A percentile compares a stretch with the other conserved stretches of the same genome.
Conservation (phyloP, 73 alveolate species). For the Paramecium biaurelia region DNA sequence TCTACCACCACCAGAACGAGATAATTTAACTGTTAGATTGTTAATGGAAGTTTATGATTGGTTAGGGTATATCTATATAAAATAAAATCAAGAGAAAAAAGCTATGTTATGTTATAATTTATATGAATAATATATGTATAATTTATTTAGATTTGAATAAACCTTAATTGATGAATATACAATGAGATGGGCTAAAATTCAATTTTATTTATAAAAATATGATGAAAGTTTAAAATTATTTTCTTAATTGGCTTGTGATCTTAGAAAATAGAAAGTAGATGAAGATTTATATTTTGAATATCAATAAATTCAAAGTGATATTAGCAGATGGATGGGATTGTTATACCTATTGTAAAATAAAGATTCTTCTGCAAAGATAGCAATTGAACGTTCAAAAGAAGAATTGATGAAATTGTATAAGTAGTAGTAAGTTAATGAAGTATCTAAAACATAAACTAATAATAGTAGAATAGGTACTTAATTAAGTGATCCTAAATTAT, state of each 20-base stretch:
- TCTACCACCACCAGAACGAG: slow-evolving; percentile 23
- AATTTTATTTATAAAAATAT: not conserved
- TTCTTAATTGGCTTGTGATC: not conserved
- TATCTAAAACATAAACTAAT: not conserved
- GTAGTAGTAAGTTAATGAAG: not conserved
- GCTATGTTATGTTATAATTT: not conserved
- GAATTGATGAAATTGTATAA: not conserved
- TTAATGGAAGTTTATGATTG: slow-evolving; percentile 34
- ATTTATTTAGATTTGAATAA: slow-evolving; percentile 10
- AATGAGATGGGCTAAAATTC: slow-evolving; percentile 16
- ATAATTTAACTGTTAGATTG: slow-evolving; percentile 38
- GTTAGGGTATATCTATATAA: slow-evolving; percentile 1
- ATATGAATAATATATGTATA: not conserved
- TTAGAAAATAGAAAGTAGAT: slow-evolving; percentile 6
- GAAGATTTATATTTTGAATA: slow-evolving; percentile 8
- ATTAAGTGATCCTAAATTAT: not conserved
- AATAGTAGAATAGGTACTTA: not conserved
- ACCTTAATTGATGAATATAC: slow-evolving; percentile 1
- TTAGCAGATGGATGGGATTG: slow-evolving; percentile 28
- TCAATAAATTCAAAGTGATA: slow-evolving; percentile 9
- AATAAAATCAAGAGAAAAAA: not conserved
- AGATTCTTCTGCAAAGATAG: not conserved
- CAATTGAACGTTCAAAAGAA: not conserved
- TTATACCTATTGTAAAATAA: not conserved
- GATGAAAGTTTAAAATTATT: not conserved